phyloP scores from a whole-genome alignment of 768 basidiomycete species.

The Russula dissimulans region DNA sequence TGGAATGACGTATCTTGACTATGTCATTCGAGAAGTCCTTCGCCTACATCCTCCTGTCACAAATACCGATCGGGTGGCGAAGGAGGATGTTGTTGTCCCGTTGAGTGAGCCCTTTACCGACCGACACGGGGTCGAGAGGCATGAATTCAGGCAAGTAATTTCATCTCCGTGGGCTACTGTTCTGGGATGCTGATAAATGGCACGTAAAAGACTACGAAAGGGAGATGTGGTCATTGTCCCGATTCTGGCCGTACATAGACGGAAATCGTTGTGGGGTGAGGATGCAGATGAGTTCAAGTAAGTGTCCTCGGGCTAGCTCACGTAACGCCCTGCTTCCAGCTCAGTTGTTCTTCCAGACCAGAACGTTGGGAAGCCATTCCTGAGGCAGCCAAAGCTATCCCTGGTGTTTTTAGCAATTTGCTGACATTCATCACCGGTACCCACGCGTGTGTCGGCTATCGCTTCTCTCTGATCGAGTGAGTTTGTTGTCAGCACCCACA shows the following conservation, averaged over 20 bases:
- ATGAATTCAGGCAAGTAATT: constrained; percentile 15
- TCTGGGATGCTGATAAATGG: too few species aligned
- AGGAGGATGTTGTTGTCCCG: constrained; percentile 17
- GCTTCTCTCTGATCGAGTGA: constrained; percentile 17
- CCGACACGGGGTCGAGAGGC: constrained; percentile 11
- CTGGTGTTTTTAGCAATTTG: constrained; percentile 14
- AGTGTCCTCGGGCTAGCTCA: constrained; percentile 9
- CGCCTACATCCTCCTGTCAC: constrained; percentile 18
- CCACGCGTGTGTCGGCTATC: constrained; percentile 20
- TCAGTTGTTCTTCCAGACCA: constrained; percentile 3
- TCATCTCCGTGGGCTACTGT: background rate
- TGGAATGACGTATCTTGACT: constrained; percentile 53
- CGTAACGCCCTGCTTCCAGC: background rate
- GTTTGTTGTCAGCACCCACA: background rate
- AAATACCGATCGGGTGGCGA: constrained; percentile 5
- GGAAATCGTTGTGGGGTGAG: constrained; percentile 18
- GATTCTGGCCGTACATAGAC: constrained; percentile 9
- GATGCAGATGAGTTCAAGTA: constrained; percentile 22
- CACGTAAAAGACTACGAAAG: constrained; percentile 1
- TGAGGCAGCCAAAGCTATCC: constrained; percentile 1
- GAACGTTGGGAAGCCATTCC: constrained; percentile 20
- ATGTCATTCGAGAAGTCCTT: constrained; percentile 11
- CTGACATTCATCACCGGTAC: constrained; percentile 15
- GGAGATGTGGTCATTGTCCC: constrained; percentile 14
- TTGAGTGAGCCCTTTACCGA: constrained; percentile 17